phyloP scores from a whole-genome alignment of 1,284 basidiomycete genomes.

The Rhodotorula sp. region DNA sequence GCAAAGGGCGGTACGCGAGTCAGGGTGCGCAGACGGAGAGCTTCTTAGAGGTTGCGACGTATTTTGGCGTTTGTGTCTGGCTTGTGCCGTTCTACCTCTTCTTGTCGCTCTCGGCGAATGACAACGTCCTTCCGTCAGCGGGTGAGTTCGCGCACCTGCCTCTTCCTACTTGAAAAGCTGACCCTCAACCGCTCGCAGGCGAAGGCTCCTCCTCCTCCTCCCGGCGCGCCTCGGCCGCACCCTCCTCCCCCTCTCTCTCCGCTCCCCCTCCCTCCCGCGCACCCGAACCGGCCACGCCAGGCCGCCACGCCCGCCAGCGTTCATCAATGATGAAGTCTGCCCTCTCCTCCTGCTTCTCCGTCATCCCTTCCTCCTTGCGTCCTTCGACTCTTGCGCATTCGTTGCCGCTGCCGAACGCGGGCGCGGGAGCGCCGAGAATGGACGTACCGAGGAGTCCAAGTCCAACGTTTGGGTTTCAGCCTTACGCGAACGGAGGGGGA shows the following conservation, averaged over 20 bases:
- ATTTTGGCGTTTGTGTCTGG: slow-evolving; percentile 92
- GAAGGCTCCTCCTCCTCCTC: slow-evolving; percentile 9
- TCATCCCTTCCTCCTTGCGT: slow-evolving; percentile 29
- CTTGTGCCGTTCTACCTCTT: slow-evolving; percentile 61
- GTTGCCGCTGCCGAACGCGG: neutral
- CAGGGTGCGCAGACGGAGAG: neutral
- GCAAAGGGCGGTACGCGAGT: neutral
- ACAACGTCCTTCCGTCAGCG: slow-evolving; percentile 76
- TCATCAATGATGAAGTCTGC: slow-evolving; percentile 34
- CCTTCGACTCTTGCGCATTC: slow-evolving; percentile 11
- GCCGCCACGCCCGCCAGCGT: slow-evolving; percentile 29
- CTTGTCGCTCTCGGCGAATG: slow-evolving; percentile 88
- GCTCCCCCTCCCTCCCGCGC: neutral
- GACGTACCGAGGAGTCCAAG: slow-evolving; percentile 6
- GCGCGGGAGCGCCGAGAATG: neutral
- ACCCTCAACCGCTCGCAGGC: neutral
- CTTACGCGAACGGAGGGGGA: neutral
- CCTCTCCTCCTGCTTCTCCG: slow-evolving; percentile 34
- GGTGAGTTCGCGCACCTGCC: neutral
- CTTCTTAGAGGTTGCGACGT: slow-evolving; percentile 85
- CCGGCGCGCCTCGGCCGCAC: slow-evolving; percentile 2
- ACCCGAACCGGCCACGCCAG: neutral
- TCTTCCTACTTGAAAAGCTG: neutral
- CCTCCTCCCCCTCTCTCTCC: neutral
- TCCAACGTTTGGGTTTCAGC: neutral